Percentiles rank a stretch among this genome's conserved stretches.
Conservation (phyloP, 176 grass and related monocot genomes). For the Dendrocalamus sinicus region DNA sequence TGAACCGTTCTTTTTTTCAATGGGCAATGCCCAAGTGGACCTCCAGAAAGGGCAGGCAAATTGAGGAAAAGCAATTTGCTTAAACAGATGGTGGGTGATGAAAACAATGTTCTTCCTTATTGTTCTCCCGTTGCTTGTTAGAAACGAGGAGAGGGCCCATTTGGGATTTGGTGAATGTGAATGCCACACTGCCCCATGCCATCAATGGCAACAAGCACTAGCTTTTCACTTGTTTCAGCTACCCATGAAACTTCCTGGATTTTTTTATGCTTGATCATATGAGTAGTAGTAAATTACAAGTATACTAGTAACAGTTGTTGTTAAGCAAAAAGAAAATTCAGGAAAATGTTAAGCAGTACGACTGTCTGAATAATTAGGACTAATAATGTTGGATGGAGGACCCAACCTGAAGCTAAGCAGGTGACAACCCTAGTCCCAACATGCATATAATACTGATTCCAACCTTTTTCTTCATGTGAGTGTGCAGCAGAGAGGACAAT, state of each 20-base stretch:
- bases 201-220: constrained; percentile 56
- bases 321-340: constrained; percentile 24
- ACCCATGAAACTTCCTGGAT: constrained; percentile 49
- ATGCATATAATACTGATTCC: constrained; percentile 58
- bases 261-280: constrained; percentile 40
- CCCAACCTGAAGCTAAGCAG: constrained; percentile 44
- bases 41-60: constrained; percentile 35
- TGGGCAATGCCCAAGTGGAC: constrained; percentile 34
- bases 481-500: constrained; percentile 56
- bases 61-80: constrained; percentile 24
- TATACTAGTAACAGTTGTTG: neutral
- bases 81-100: constrained; percentile 42
- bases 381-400: constrained; percentile 45
- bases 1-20: constrained; percentile 25
- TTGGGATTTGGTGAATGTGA: constrained; percentile 54
- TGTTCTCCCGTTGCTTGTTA: constrained; percentile 39
- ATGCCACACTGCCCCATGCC: constrained; percentile 46
- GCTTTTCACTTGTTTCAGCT: constrained; percentile 51
- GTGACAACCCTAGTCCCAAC: constrained; percentile 58
- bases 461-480: constrained; percentile 45
- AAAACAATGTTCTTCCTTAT: constrained; percentile 49
- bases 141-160: constrained; percentile 39
- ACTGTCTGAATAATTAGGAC: constrained; percentile 43
- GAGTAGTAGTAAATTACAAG: constrained; percentile 20
- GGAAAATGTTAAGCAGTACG: constrained; percentile 32